phyloP scores from a whole-genome alignment of 2,329 filamentous ascomycete species.

The Madurella fahalii region DNA sequence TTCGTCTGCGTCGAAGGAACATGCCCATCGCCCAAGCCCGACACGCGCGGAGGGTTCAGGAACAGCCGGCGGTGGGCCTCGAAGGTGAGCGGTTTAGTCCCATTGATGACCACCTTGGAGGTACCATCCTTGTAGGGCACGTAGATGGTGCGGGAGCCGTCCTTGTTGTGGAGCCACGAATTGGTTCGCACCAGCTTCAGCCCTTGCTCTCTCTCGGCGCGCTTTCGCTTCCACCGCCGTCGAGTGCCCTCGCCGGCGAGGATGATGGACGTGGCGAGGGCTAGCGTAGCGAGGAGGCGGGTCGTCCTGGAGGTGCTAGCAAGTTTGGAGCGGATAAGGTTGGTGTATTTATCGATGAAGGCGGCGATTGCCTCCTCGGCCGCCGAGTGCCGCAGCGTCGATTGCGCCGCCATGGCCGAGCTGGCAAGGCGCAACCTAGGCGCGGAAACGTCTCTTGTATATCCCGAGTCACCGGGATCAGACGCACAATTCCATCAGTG shows the following conservation, averaged over 20 bases:
- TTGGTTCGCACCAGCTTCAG: slow-evolving; percentile 80
- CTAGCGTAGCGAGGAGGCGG: slow-evolving; percentile 70
- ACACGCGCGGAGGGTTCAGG: slow-evolving; percentile 80
- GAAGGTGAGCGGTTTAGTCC: slow-evolving; percentile 89
- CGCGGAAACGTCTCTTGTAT: slow-evolving; percentile 15
- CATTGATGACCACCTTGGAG: slow-evolving; percentile 84
- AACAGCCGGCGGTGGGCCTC: slow-evolving; percentile 94
- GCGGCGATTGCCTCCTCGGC: slow-evolving; percentile 64
- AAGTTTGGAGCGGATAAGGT: slow-evolving; percentile 50
- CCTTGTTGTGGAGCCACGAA: slow-evolving; percentile 88
- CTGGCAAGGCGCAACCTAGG: slow-evolving; percentile 13
- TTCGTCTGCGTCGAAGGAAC: slow-evolving; percentile 89
- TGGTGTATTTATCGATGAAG: slow-evolving; percentile 58
- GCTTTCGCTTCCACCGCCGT: slow-evolving; percentile 68
- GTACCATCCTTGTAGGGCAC: slow-evolving; percentile 87
- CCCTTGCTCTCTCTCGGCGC: slow-evolving; percentile 77
- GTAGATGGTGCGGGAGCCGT: slow-evolving; percentile 91
- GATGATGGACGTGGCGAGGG: slow-evolving; percentile 74
- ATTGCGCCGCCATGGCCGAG: slow-evolving; percentile 74
- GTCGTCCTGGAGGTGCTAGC: slow-evolving; percentile 64
- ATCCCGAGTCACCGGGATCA: slow-evolving; percentile 18
- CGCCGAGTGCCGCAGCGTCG: slow-evolving; percentile 66
- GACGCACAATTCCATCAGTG: slow-evolving; percentile 17
- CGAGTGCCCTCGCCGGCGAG: slow-evolving; percentile 73
- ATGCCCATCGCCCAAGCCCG: slow-evolving; percentile 67